A percentile compares a stretch with the other conserved stretches of the same genome.
Evolutionary conservation across 345 rosid species (phyloP).

Genomic region (Populus tremula): DNA sequence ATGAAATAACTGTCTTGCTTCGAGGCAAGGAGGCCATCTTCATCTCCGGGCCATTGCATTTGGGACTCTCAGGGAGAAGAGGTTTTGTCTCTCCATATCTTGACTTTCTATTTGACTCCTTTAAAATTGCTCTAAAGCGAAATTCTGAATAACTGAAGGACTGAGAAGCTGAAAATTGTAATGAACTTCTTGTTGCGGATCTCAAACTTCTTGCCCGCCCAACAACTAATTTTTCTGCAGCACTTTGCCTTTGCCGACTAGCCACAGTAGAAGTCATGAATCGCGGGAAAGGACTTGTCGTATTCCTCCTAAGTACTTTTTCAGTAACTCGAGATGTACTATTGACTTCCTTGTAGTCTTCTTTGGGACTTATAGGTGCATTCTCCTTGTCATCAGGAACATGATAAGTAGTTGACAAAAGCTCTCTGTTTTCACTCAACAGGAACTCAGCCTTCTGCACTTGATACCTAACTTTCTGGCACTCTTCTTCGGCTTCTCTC

Average conservation of each 20-base stretch:
- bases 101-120: constrained; percentile 47
- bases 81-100: constrained; percentile 34
- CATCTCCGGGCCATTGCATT: constrained; percentile 24
- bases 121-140: constrained; percentile 40
- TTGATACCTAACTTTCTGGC: constrained; percentile 39
- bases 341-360: constrained; percentile 28
- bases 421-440: constrained; percentile 54
- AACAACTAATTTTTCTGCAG: constrained; percentile 51
- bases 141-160: constrained; percentile 62
- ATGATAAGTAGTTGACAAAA: constrained; percentile 34
- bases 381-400: constrained; percentile 33
- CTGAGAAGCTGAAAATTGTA: constrained; percentile 53
- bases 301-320: constrained; percentile 30
- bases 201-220: constrained; percentile 38
- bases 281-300: constrained; percentile 44
- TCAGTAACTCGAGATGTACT: constrained; percentile 33
- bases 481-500: constrained; percentile 56
- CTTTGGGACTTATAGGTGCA: constrained; percentile 16
- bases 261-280: constrained; percentile 86
- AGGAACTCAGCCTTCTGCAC: constrained; percentile 48
- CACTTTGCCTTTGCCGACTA: constrained; percentile 72
- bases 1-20: constrained; percentile 60
- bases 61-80: constrained; percentile 38
- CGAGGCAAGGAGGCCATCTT: constrained; percentile 38
- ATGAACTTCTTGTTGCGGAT: constrained; percentile 40